These are phyloP conservation scores for Ganoderma meredithae DNA, from an alignment of 1,284 basidiomycete species.

Conservation along the genomic window DNA sequence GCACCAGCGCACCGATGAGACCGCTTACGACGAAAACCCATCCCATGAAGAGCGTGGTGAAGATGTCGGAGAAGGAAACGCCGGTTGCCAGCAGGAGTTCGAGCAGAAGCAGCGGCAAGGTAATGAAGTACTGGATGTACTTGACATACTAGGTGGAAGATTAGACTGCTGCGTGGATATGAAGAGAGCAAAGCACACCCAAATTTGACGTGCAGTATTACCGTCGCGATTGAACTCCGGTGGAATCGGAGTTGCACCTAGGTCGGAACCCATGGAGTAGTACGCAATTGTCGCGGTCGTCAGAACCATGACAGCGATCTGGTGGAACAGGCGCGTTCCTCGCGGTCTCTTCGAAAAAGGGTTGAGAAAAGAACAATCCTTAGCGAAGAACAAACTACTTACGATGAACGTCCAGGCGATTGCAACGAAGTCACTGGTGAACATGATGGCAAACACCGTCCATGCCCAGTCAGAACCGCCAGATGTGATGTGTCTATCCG, in stretches of 20 bases:
- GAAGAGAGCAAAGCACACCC: constrained; percentile 9
- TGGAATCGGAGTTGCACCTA: constrained; percentile 56
- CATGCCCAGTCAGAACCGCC: constrained; percentile 61
- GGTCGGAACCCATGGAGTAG: constrained; percentile 62
- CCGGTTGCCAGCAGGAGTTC: constrained; percentile 59
- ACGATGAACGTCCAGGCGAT: constrained; percentile 50
- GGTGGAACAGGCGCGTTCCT: constrained; percentile 56
- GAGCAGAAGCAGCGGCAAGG: constrained; percentile 62
- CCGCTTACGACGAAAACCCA: constrained; percentile 58
- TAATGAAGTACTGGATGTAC: constrained; percentile 68
- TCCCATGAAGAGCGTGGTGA: constrained; percentile 61
- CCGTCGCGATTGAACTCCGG: constrained; percentile 88
- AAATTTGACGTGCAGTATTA: constrained; percentile 73
- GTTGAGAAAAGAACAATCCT: not conserved
- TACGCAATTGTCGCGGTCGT: constrained; percentile 53
- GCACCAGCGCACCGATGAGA: constrained; percentile 57
- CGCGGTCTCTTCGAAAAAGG: constrained; percentile 42
- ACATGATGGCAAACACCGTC: constrained; percentile 61
- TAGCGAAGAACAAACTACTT: constrained; percentile 1
- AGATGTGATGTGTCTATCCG: constrained; percentile 48
- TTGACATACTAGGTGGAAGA: constrained; percentile 47
- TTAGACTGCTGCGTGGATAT: not conserved
- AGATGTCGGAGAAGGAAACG: constrained; percentile 59
- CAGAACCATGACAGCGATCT: constrained; percentile 54
- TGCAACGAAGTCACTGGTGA: constrained; percentile 47